phyloP scores from a whole-genome alignment of 75 land plant species.

The Pseudotsuga menziesii region DNA sequence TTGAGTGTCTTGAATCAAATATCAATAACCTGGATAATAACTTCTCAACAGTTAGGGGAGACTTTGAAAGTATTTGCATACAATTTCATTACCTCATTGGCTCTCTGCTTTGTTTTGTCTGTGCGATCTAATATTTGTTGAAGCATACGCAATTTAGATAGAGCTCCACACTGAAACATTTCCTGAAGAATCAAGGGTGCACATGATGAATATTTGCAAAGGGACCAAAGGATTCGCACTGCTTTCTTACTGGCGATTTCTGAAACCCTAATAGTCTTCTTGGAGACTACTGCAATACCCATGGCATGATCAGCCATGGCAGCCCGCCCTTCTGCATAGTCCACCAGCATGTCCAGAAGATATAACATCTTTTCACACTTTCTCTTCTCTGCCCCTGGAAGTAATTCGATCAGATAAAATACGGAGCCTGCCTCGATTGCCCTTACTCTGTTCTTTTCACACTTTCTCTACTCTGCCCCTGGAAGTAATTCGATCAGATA shows the following conservation, averaged over 20 bases:
- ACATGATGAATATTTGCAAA: conserved; percentile 21
- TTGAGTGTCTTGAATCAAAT: no score
- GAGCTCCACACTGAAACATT: conserved; percentile 41
- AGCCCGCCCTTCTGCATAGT: conserved; percentile 35
- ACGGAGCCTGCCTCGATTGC: conserved; percentile 61
- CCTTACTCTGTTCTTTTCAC: conserved; percentile 28
- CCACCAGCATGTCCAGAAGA: conserved; percentile 29
- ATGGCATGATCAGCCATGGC: conserved; percentile 34
- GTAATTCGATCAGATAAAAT: conserved; percentile 40
- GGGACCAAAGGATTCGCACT: conserved; percentile 26
- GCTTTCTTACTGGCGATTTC: conserved; percentile 27
- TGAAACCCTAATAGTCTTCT: conserved; percentile 30
- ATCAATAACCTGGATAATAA: no score
- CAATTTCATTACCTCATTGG: conserved; percentile 24
- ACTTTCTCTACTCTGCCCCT: conserved; percentile 12
- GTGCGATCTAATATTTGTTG: conserved; percentile 26
- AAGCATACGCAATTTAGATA: conserved; percentile 31
- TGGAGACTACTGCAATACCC: conserved; percentile 36
- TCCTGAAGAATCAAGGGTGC: conserved; percentile 34
- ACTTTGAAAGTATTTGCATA: conserved; percentile 30
- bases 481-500: conserved; percentile 50
- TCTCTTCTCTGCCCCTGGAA: conserved; percentile 25
- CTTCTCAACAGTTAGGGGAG: conserved; percentile 11
- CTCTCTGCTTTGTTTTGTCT: conserved; percentile 35
- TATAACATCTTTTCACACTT: conserved; percentile 26